A percentile compares a stretch with the other conserved stretches of the same genome.
These are phyloP conservation scores for Pholiota adiposa DNA, from an alignment of 1,284 basidiomycete species.

Conservation along the genomic window DNA sequence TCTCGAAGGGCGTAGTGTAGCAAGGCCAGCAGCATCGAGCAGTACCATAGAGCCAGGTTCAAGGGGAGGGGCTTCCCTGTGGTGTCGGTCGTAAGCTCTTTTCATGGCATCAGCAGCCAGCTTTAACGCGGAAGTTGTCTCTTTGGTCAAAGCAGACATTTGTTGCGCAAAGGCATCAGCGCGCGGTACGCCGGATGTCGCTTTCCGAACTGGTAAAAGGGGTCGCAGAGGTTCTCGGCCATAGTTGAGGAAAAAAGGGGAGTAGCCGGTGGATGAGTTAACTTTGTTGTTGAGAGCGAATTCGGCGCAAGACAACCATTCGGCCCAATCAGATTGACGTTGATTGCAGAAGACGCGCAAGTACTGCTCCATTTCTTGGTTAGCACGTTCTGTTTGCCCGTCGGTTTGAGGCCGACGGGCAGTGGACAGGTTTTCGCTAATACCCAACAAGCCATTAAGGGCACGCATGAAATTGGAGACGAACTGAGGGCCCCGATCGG, in stretches of 20 bases:
- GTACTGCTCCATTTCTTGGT: conserved; percentile 39
- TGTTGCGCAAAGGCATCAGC: conserved; percentile 8
- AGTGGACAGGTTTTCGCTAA: conserved; percentile 6
- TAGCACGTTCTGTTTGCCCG: conserved; percentile 38
- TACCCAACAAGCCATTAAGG: conserved; percentile 18
- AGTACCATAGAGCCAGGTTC: conserved; percentile 8
- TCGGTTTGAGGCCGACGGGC: conserved; percentile 23
- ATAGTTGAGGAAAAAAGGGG: conserved; percentile 25
- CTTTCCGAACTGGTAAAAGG: background rate
- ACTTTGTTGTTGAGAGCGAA: conserved; percentile 36
- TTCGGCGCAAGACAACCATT: conserved; percentile 30
- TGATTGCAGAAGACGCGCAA: conserved; percentile 34
- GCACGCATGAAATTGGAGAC: conserved; percentile 33
- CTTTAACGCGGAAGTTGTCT: conserved; percentile 17
- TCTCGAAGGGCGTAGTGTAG: background rate
- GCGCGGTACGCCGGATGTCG: conserved; percentile 11
- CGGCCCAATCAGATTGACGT: conserved; percentile 32
- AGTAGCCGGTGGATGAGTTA: conserved; percentile 26
- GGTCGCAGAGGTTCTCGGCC: conserved; percentile 19
- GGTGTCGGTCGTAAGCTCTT: conserved; percentile 4
- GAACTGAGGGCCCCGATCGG: conserved; percentile 42
- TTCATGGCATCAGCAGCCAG: conserved; percentile 19
- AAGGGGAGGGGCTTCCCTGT: background rate
- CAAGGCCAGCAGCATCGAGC: conserved; percentile 10
- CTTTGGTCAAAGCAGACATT: conserved; percentile 11